These are phyloP conservation scores for Penstemon eatonii DNA, from an alignment of 257 asterid species.

Conservation along the genomic window DNA sequence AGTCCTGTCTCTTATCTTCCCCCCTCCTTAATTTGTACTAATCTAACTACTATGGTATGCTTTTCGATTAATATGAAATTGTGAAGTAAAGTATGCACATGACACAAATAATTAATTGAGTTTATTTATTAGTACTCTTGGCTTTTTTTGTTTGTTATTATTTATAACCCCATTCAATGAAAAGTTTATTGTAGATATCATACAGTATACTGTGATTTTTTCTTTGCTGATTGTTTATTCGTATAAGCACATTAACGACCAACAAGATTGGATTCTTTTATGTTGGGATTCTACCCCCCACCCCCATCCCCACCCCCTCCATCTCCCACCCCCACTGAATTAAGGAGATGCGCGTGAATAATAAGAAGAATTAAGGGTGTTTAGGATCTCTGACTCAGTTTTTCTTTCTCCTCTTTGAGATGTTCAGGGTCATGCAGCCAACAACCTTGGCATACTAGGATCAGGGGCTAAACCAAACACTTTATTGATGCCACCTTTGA, in stretches of 20 bases:
- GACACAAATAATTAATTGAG: slow-evolving; percentile 3
- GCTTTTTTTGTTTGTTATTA: slow-evolving; percentile 10
- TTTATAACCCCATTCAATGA: neutral
- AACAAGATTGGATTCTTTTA: neutral
- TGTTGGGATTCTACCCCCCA: neutral
- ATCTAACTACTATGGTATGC: neutral
- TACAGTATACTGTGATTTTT: neutral
- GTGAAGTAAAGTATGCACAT: slow-evolving; percentile 10
- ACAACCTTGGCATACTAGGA: slow-evolving; percentile 36
- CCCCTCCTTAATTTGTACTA: neutral
- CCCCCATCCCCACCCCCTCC: no score
- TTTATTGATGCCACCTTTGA: slow-evolving; percentile 74
- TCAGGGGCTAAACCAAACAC: slow-evolving; percentile 48
- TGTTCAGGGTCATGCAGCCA: slow-evolving; percentile 41
- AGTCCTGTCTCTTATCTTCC: neutral
- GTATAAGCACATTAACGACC: slow-evolving; percentile 13
- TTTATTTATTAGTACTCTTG: neutral
- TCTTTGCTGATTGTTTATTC: neutral
- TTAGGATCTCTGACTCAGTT: slow-evolving; percentile 19
- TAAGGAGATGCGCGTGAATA: slow-evolving; percentile 18
- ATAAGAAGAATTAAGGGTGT: slow-evolving; percentile 4
- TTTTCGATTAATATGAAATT: neutral
- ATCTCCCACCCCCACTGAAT: neutral
- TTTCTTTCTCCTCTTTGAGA: slow-evolving; percentile 26
- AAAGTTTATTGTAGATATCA: slow-evolving; percentile 10